A percentile compares a stretch with the other conserved stretches of the same genome.
phyloP scores from a whole-genome alignment of 257 asterid species.

The Nicotiana knightiana region DNA sequence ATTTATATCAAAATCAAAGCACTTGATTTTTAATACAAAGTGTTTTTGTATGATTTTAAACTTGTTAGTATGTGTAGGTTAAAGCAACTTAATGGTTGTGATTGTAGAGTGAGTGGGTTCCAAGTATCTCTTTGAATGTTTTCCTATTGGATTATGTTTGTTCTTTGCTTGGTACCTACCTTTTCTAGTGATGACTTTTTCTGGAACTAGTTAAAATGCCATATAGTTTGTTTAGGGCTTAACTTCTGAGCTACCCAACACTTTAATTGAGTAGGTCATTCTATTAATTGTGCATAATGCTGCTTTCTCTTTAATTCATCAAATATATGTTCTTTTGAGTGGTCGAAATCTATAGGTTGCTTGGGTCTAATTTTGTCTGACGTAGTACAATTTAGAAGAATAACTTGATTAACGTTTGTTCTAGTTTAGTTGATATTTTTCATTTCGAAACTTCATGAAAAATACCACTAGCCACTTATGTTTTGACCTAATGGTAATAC shows the following conservation, averaged over 20 bases:
- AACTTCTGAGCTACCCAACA: too few relatives aligned
- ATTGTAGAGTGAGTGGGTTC: neutral
- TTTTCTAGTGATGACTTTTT: neutral
- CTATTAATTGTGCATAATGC: too few relatives aligned
- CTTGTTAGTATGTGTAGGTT: neutral
- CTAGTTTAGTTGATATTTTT: neutral
- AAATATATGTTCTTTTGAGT: neutral
- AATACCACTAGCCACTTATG: neutral
- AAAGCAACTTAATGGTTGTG: neutral
- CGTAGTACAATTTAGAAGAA: neutral
- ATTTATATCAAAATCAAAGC: neutral
- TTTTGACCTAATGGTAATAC: neutral
- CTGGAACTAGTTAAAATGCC: neutral
- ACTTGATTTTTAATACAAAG: neutral
- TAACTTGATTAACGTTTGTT: neutral
- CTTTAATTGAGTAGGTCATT: too few relatives aligned
- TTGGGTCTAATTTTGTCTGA: neutral
- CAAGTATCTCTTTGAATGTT: neutral
- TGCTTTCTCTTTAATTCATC: neutral
- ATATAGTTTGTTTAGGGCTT: too few relatives aligned
- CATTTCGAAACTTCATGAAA: neutral
- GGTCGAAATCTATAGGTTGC: neutral
- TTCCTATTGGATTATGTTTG: neutral
- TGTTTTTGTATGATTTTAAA: neutral
- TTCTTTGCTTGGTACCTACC: neutral